Percentiles rank a stretch among this genome's conserved stretches.
Evolutionary conservation across 2,329 filamentous ascomycete genomes (phyloP).

Genomic region (Juglanconis oblonga): DNA sequence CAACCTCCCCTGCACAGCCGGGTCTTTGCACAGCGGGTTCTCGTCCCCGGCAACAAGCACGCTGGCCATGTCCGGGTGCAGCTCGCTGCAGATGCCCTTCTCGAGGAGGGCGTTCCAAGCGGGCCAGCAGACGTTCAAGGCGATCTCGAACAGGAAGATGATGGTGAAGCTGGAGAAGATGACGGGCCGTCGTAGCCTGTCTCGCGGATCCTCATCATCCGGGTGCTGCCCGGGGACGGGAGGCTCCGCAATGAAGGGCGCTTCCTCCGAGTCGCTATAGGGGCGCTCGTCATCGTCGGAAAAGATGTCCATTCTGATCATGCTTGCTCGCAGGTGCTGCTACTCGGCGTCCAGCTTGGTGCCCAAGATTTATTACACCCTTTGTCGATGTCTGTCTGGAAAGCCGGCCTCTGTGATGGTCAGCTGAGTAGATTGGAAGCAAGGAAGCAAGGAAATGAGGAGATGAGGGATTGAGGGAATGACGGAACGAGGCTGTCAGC

Average conservation of each 20-base stretch:
- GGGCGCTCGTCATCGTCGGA: slow-evolving; percentile 2
- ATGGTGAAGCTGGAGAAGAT: slow-evolving; percentile 28
- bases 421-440: no score
- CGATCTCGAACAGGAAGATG: slow-evolving; percentile 42
- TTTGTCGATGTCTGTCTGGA: background rate
- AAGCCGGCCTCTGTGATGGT: background rate
- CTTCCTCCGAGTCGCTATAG: background rate
- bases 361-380: no score
- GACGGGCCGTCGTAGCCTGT: slow-evolving; percentile 23
- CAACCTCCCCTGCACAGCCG: slow-evolving; percentile 47
- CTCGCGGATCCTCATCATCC: slow-evolving; percentile 15
- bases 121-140: slow-evolving; percentile 29
- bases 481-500: no score
- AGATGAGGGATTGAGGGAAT: no score
- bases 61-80: slow-evolving; percentile 40
- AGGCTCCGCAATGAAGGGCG: background rate
- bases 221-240: background rate
- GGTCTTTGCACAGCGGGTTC: slow-evolving; percentile 43
- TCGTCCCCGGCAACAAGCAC: slow-evolving; percentile 31
- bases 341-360: background rate
- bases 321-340: background rate
- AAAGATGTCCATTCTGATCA: background rate
- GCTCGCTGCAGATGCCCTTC: slow-evolving; percentile 48
- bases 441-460: no score
- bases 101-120: slow-evolving; percentile 51